A percentile compares a stretch with the other conserved stretches of the same genome.
Conservation (phyloP, 768 basidiomycete species). For the Lactifluus rugatus region DNA sequence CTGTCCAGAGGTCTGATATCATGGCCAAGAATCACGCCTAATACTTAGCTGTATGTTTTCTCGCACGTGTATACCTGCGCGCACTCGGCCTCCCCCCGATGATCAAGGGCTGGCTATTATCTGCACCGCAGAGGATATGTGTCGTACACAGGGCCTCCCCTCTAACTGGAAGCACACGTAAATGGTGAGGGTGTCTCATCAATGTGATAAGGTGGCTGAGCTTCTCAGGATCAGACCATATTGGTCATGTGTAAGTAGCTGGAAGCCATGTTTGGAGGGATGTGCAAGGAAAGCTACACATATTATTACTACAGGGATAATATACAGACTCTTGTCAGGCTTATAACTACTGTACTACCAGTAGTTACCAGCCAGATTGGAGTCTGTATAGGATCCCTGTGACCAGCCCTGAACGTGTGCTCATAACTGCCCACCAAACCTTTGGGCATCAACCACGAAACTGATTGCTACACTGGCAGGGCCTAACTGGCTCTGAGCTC, state of each 20-base stretch:
- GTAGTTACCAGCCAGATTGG: neutral
- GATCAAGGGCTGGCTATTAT: neutral
- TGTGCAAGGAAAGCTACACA: neutral
- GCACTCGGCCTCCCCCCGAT: too few relatives aligned
- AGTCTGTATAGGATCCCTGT: neutral
- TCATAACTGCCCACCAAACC: neutral
- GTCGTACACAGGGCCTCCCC: neutral
- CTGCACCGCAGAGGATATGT: neutral
- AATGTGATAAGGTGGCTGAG: too few relatives aligned
- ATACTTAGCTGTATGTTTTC: too few relatives aligned
- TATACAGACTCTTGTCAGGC: too few relatives aligned
- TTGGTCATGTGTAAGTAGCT: neutral
- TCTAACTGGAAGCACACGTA: too few relatives aligned
- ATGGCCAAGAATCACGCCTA: neutral
- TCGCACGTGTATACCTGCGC: too few relatives aligned
- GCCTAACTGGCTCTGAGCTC: neutral
- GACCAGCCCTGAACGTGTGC: neutral
- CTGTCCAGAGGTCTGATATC: neutral
- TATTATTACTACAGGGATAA: too few relatives aligned
- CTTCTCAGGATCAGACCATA: neutral
- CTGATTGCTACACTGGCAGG: too few relatives aligned
- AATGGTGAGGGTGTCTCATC: too few relatives aligned
- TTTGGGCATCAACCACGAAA: neutral
- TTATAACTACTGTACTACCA: neutral
- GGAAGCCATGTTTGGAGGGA: neutral